Conservation (phyloP, 2,329 filamentous ascomycete species). For the Reticulascus tulasneorum region DNA sequence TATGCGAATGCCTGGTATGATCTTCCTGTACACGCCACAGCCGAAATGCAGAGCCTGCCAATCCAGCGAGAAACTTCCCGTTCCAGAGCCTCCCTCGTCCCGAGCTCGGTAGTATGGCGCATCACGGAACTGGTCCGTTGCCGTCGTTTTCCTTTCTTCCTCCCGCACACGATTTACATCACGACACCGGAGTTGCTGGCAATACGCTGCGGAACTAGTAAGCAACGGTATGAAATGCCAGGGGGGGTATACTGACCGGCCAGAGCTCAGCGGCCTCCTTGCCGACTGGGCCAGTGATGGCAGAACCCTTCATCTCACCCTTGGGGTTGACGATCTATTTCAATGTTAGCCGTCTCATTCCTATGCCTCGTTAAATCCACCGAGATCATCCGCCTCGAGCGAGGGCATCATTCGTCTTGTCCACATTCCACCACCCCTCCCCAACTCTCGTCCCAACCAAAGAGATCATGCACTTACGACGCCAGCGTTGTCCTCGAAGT, state of each 20-base stretch:
- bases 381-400: too few relatives aligned
- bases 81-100: slow-evolving; percentile 13
- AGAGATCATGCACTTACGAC: slow-evolving; percentile 62
- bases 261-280: slow-evolving; percentile 99
- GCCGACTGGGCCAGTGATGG: slow-evolving; percentile 97
- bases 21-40: slow-evolving; percentile 49
- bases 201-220: slow-evolving; percentile 69
- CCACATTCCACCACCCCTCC: not conserved
- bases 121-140: slow-evolving; percentile 6
- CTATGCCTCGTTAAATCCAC: too few relatives aligned
- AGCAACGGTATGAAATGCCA: slow-evolving; percentile 12
- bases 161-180: slow-evolving; percentile 68
- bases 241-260: slow-evolving; percentile 64
- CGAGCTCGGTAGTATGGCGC: slow-evolving; percentile 12
- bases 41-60: slow-evolving; percentile 50
- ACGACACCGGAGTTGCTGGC: slow-evolving; percentile 99
- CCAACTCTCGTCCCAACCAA: not conserved
- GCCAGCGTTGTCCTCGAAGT: slow-evolving; percentile 99
- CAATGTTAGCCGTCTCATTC: slow-evolving; percentile 32
- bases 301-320: slow-evolving; percentile 99
- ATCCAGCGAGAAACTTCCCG: slow-evolving; percentile 32
- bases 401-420: not conserved
- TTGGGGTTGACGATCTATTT: slow-evolving; percentile 97
- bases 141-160: slow-evolving; percentile 2
- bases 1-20: slow-evolving; percentile 49